Evolutionary conservation across 345 rosid species (phyloP), one percentile per base, ranked within the genome.

Genomic region (Brassica nigra): DNA sequence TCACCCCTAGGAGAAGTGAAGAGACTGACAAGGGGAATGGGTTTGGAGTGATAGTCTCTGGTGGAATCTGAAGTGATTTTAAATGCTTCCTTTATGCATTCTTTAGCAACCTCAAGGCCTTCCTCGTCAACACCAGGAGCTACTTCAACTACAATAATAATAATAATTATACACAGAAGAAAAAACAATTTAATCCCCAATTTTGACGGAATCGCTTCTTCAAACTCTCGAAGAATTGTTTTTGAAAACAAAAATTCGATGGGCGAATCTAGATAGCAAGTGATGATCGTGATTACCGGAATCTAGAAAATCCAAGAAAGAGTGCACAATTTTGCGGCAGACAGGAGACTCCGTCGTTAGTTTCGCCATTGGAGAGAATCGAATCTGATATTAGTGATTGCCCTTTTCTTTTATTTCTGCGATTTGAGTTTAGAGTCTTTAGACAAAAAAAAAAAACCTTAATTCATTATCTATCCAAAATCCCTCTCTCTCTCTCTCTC

Each of bases 81-180:
- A 70, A 93, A 93, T 20, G 85, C 92, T 61, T 87, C 94, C 0
- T 57, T 33, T 81, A 93, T 83, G 76, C 95, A 93, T 73, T 93
- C 97, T 77, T 70, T 87, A 49, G 90, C 94, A 77, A 93, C 94
- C 76, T 91, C 94, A 78, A 93, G 83, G 9, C 94, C 95, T 88
- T 93, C 98, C 30, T 80, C 77, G 74, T 93, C 97, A 66, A 86
- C 90, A 42, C 94, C 94, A 0, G 91, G 82, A 37, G 88, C 85
- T 11, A 89, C 86, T 68, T 93, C 94, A 75, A 93, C 98, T 91
- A 72, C 65, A 65, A 58, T 8, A 23, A 23, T 23, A 23, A 23
- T 23, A 23, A 23, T 23, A 23, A 23, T 23, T 5, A 79, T 20
- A 15, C 20, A 42, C 2, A 8, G 1, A 23, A 23, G 27, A 23